Base-by-base conservation (phyloP, 208 protist genomes). In the Leishmania amazonensis region DNA sequence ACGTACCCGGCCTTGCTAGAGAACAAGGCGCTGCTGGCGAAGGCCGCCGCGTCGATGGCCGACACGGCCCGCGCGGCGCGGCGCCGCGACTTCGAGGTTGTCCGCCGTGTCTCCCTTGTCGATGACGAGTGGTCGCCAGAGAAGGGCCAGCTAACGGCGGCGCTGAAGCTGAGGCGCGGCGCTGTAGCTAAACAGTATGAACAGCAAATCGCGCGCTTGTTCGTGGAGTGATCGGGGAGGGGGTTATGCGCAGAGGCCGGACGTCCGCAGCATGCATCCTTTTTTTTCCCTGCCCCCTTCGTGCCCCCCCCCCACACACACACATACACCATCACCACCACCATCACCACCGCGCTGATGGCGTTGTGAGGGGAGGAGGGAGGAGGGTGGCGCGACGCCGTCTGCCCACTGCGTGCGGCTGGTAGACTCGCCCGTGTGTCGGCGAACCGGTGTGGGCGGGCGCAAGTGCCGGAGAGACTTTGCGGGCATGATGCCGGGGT, bases 41-140 rank as follows among this genome's bases (percentile, higher is more conserved):
- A 68, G 40, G 93, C 87, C 11, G 81, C 89, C 6, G 73, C 51
- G 42, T 90, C 89, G 35, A 58, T 96, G 19, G 78, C 85, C 62
- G 45, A 71, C n/a, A 86, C 75, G 28, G 91, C 90, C 21, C 85
- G 87, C 65, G 70, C 31, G 8, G 90, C 80, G 6, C 67, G 79
- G 31, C 85, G 89, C 35, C 28, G 76, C 28, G 47, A 53, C 15
- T 97, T 95, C 78, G 93, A 96, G 86, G 62, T 80, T 24, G 80
- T 94, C 9, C 89, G 89, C 19, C 79, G 85, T 40, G 88, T 94
- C 65, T 82, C 65, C 17, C 62, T 96, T 0, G 13, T 92, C 45
- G 86, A 81, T 24, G 93, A 96, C 51, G 89, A 95, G 75, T 97
- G 94, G 94, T 94, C 92, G 19, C 88, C 91, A 13, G 91, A 97